A percentile compares a stretch with the other conserved stretches of the same genome.
These are phyloP conservation scores for Trypanosoma boissoni DNA, from an alignment of 208 protist genomes.

Conservation along the genomic window DNA sequence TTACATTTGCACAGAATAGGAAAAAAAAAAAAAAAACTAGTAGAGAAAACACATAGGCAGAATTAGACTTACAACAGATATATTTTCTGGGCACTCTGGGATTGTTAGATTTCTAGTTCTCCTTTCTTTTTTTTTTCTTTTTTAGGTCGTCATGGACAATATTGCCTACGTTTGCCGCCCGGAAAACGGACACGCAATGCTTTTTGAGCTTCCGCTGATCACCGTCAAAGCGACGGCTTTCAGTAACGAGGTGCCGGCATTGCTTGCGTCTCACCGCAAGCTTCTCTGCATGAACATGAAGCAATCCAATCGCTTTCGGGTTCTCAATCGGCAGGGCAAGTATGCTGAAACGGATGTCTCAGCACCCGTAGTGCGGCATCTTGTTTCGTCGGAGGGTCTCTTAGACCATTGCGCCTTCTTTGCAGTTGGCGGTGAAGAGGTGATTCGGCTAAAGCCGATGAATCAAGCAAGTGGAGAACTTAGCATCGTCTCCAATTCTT, in stretches of 20 bases:
- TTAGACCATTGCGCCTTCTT: slow-evolving; percentile 64
- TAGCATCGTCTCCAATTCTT: slow-evolving; percentile 35
- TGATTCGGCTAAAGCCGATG: slow-evolving; percentile 58
- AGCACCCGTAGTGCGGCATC: slow-evolving; percentile 37
- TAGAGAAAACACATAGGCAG: too few species aligned
- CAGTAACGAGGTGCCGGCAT: slow-evolving; percentile 33
- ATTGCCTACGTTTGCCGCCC: slow-evolving; percentile 57
- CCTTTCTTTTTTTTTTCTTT: not conserved
- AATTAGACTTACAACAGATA: too few species aligned
- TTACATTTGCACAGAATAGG: too few species aligned
- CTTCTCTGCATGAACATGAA: slow-evolving; percentile 84
- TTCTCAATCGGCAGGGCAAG: slow-evolving; percentile 74
- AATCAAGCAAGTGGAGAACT: slow-evolving; percentile 73
- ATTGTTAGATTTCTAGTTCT: not conserved
- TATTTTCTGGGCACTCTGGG: too few species aligned
- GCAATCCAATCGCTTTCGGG: slow-evolving; percentile 69
- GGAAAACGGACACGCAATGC: slow-evolving; percentile 49
- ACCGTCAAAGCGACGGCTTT: slow-evolving; percentile 64
- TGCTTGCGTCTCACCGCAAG: slow-evolving; percentile 60
- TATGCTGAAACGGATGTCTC: slow-evolving; percentile 58
- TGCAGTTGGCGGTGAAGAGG: slow-evolving; percentile 57
- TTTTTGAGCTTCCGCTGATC: slow-evolving; percentile 63
- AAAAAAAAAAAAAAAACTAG: too few species aligned
- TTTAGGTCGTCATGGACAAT: slow-evolving; percentile 52
- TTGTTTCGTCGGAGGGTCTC: slow-evolving; percentile 56